Evolutionary conservation across 73 alveolate genomes (phyloP).

Genomic region (Strombidium stylifer): DNA sequence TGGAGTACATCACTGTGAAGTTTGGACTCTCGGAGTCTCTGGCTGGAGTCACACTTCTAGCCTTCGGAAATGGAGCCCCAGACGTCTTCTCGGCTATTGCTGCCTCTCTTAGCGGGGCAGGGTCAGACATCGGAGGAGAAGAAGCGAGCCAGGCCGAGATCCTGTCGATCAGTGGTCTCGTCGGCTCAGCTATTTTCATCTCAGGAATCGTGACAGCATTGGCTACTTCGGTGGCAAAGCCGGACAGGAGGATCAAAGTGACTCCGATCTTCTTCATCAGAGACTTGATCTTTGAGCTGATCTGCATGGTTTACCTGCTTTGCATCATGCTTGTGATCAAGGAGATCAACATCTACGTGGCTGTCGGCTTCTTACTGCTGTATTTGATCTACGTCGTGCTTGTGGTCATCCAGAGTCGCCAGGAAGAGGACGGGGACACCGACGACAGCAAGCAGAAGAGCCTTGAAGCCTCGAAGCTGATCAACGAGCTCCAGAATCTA

Average conservation of each 20-base stretch:
- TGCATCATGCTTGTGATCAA: too few species aligned
- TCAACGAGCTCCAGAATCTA: too few species aligned
- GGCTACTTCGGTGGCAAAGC: not conserved
- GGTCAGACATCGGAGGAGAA: not conserved
- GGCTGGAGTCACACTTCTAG: slow-evolving; percentile 89
- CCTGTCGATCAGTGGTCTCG: slow-evolving; percentile 58
- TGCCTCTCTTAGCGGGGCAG: slow-evolving; percentile 2
- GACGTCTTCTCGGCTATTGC: slow-evolving; percentile 94
- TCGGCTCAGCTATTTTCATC: slow-evolving; percentile 68
- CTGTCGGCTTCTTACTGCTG: slow-evolving; percentile 20
- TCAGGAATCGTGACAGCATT: slow-evolving; percentile 33
- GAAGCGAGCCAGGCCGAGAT: too few species aligned
- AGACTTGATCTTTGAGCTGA: too few species aligned
- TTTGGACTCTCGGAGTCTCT: slow-evolving; percentile 58
- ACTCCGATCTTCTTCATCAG: not conserved
- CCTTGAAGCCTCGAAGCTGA: too few species aligned
- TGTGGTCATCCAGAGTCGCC: not conserved
- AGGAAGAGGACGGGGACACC: not conserved
- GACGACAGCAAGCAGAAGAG: not conserved
- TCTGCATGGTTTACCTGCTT: too few species aligned
- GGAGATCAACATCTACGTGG: too few species aligned
- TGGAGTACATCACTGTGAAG: slow-evolving; percentile 35
- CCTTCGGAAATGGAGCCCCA: slow-evolving; percentile 99
- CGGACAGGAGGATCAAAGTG: not conserved
- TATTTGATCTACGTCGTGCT: slow-evolving; percentile 16